Evolutionary conservation across 441 rosid species (phyloP), one percentile per base, ranked within the genome.

Genomic region (Omphalea diandra): DNA sequence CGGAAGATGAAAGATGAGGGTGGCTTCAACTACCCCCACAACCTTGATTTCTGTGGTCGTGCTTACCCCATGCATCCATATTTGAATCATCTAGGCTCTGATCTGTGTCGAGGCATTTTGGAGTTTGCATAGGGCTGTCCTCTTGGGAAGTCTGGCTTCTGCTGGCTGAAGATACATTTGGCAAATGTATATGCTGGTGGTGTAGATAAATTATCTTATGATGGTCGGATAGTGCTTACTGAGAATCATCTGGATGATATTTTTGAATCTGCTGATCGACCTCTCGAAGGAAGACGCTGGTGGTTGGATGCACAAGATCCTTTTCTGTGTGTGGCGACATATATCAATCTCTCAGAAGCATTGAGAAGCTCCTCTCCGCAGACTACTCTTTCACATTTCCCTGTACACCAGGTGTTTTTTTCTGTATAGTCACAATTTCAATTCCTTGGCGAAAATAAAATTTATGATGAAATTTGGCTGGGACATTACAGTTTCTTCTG

Each of bases 11-110:
- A 85, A 84, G 91, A 88, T 53, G 99, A 93, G 83, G 96, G 85
- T 57, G 97, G 97, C 73, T 96, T 93, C 72, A 91, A 91, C 78
- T 96, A 90, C 69, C 98, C 98, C 11, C 99, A 96, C 83, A 96
- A 90, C 68, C 83, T 96, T 78, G 99, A 96, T 83, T 96, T 96
- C 78, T 90, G 99, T 66, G 99, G 99, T 31, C 98, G 99, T 79
- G 99, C 98, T 49, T 96, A 96, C 75, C 99, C 99, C 61, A 90
- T 96, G 97, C 99, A 90, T 76, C 98, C 99, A 44, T 73, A 93
- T 80, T 83, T 96, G 74, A 93, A 96, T 73, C 99, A 96, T 87
- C 97, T 96, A 36, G 97, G 98, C 67, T 96, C 99, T 79, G 98
- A 93, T 85, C 78, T 93, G 26, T 96, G 99, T 70, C 94, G 99